Evolutionary conservation across 805 yeast species (phyloP), one percentile per base, ranked within the genome.

Genomic region (Zygotorulaspora danielsina): DNA sequence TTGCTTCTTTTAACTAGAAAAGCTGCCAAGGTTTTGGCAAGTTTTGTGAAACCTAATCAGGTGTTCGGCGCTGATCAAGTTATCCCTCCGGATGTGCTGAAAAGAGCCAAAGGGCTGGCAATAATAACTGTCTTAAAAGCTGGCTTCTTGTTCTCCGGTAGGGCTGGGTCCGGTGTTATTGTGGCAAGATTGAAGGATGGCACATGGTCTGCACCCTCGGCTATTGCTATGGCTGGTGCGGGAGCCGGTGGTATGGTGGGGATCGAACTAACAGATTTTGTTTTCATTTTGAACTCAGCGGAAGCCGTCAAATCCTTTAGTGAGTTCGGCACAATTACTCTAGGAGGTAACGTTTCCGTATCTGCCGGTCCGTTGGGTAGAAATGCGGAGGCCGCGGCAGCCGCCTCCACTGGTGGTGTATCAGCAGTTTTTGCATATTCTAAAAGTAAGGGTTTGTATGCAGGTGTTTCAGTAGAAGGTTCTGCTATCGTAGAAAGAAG

Each of bases 201-300:
- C 1, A 65, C 84, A 0, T 90, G 98, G 98, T 88, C 97, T 10
- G 95, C 97, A 2, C 98, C 98, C 1, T 81, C 95, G 2, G 98
- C 97, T 7, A 82, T 93, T 49, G 81, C 79, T 38, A 85, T 97
- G 16, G 97, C 95, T 3, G 98, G 97, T 53, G 97, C 97, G 3
- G 97, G 98, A 56, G 97, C 93, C 5, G 98, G 98, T 44, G 98
- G 98, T 31, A 94, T 88, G 68, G 77, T 93, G 49, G 98, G 98
- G 29, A 89, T 96, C 6, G 98, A 90, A 61, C 69, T 90, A 55
- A 90, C 98, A 1, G 97, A 90, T 67, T 90, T 90, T 58, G 96
- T 90, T 19, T 90, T 90, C 61, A 89, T 93, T 44, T 73, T 90
- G 49, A 90, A 93, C 67, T 78, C 84, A 10, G 72, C 76, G 36